Evolutionary conservation across 306 rosid species (phyloP).

Genomic region (Argentina anserina): DNA sequence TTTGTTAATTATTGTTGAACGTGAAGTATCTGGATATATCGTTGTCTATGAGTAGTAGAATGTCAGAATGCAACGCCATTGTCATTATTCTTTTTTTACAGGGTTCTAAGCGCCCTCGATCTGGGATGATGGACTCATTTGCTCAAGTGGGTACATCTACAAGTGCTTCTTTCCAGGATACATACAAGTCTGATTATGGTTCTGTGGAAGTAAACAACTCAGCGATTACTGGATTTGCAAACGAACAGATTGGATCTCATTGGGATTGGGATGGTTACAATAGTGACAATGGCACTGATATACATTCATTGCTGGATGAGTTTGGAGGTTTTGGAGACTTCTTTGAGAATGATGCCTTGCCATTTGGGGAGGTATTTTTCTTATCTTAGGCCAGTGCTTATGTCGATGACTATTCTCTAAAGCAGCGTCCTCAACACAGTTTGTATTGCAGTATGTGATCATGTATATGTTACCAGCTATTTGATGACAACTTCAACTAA

Average conservation of each 20-base stretch:
- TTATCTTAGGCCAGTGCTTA: not conserved
- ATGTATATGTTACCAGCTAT: not conserved
- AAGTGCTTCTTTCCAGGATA: slow-evolving; percentile 58
- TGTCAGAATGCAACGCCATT: not conserved
- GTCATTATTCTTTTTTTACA: slow-evolving; percentile 22
- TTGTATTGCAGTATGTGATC: not conserved
- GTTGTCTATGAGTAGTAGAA: not conserved
- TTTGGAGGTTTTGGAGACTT: slow-evolving; percentile 98
- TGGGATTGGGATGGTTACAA: slow-evolving; percentile 98
- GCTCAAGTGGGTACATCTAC: slow-evolving; percentile 59
- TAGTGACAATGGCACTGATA: slow-evolving; percentile 68
- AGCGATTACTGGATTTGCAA: slow-evolving; percentile 57
- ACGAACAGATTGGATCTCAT: slow-evolving; percentile 63
- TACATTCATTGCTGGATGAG: slow-evolving; percentile 76
- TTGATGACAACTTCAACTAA: not conserved
- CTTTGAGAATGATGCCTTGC: slow-evolving; percentile 74
- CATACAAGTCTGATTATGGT: slow-evolving; percentile 73
- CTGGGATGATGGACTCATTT: slow-evolving; percentile 57
- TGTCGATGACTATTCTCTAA: not conserved
- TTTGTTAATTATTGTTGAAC: not conserved
- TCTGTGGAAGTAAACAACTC: slow-evolving; percentile 71
- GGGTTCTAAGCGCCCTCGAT: slow-evolving; percentile 86
- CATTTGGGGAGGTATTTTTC: slow-evolving; percentile 89
- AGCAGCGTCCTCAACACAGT: not conserved
- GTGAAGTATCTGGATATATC: not conserved